phyloP scores from a whole-genome alignment of 371 early-diverging fungal species.

The Saksenaea oblongispora region DNA sequence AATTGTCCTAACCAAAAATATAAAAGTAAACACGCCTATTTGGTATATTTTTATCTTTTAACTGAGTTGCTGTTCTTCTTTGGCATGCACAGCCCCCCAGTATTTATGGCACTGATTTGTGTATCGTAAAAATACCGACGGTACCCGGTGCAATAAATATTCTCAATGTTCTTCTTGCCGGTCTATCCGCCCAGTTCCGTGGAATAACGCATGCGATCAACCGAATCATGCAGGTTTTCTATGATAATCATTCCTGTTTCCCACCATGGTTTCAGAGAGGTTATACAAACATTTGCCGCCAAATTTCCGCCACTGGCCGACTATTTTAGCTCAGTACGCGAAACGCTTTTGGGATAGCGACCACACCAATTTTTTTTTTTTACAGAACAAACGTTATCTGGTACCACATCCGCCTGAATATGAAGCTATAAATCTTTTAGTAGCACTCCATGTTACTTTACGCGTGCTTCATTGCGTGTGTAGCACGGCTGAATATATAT shows the following conservation, averaged over 20 bases:
- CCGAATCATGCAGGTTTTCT: not conserved
- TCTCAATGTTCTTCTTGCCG: not conserved
- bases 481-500: not conserved
- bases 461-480: not conserved
- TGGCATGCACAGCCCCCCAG: not conserved
- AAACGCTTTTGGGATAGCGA: not conserved
- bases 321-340: not conserved
- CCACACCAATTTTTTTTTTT: not conserved
- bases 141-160: not conserved
- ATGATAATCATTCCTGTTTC: not conserved
- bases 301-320: not conserved
- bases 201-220: not conserved
- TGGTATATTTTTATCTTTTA: not conserved
- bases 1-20: not conserved
- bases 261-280: not conserved
- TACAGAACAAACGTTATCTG: not conserved
- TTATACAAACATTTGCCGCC: constrained; percentile 1
- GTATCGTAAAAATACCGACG: not conserved
- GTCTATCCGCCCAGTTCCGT: not conserved
- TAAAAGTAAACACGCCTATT: not conserved
- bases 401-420: not conserved
- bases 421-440: not conserved
- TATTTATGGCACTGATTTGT: not conserved
- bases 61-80: not conserved
- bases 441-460: not conserved